These are phyloP conservation scores for Monocercomonoides exilis DNA, from an alignment of 78 protist genomes.

Conservation along the genomic window DNA sequence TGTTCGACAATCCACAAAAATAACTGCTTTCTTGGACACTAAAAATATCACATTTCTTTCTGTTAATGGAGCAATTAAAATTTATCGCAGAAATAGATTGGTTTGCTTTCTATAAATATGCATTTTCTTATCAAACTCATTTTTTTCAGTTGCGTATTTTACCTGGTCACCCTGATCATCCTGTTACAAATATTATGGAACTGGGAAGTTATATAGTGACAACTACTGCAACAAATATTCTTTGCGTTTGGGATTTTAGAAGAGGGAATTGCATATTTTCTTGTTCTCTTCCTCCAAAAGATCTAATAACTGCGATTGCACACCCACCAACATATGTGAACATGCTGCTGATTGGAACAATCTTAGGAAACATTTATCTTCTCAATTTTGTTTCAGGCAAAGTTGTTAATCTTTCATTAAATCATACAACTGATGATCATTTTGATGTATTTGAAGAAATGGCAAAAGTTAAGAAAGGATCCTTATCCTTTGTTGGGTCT, in stretches of 20 bases:
- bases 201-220: background rate
- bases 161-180: too few relatives aligned
- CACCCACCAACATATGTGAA: background rate
- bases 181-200: too few relatives aligned
- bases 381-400: background rate
- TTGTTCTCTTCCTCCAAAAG: background rate
- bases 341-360: background rate
- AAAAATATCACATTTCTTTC: too few relatives aligned
- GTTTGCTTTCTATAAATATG: background rate
- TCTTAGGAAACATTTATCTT: background rate
- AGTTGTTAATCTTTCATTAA: too few relatives aligned
- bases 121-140: background rate
- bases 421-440: too few relatives aligned
- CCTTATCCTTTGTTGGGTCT: too few relatives aligned
- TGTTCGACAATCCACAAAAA: background rate
- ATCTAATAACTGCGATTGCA: background rate
- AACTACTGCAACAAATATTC: background rate
- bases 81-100: too few relatives aligned
- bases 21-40: too few relatives aligned
- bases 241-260: background rate
- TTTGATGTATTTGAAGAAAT: too few relatives aligned
- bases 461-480: too few relatives aligned
- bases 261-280: background rate
- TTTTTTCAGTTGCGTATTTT: too few relatives aligned
- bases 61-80: too few relatives aligned